Conservation (phyloP, 495 filamentous ascomycete species). For the Penicillium argentinense region DNA sequence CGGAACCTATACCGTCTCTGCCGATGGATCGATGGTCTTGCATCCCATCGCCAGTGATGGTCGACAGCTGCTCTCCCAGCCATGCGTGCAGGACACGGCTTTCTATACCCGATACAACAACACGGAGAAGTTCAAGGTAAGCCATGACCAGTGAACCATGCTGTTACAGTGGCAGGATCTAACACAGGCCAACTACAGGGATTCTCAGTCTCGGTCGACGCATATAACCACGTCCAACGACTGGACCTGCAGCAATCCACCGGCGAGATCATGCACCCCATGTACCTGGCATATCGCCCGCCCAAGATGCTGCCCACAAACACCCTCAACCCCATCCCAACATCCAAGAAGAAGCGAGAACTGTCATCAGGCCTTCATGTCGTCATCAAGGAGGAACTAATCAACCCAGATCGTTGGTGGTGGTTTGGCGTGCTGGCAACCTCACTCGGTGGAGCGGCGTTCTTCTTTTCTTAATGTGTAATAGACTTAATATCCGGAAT, state of each 20-base stretch:
- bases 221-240: constrained; percentile 61
- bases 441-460: constrained; percentile 51
- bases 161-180: too few relatives aligned
- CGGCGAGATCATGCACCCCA: constrained; percentile 67
- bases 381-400: constrained; percentile 42
- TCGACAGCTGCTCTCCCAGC: constrained; percentile 67
- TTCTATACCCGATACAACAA: constrained; percentile 70
- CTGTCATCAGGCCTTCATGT: constrained; percentile 21
- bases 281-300: constrained; percentile 68
- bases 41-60: constrained; percentile 69
- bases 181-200: constrained; percentile 54
- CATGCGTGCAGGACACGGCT: constrained; percentile 53
- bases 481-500: too few relatives aligned
- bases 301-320: constrained; percentile 75
- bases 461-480: constrained; percentile 34
- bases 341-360: constrained; percentile 20
- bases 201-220: constrained; percentile 61
- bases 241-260: constrained; percentile 67
- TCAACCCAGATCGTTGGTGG: constrained; percentile 62
- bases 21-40: constrained; percentile 60
- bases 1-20: constrained; percentile 56
- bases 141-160: neutral
- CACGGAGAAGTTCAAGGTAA: constrained; percentile 64
- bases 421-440: constrained; percentile 71
- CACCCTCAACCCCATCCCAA: constrained; percentile 60